These are phyloP conservation scores for Wickerhamomyces bovis DNA, from an alignment of 805 yeast species.

Conservation along the genomic window DNA sequence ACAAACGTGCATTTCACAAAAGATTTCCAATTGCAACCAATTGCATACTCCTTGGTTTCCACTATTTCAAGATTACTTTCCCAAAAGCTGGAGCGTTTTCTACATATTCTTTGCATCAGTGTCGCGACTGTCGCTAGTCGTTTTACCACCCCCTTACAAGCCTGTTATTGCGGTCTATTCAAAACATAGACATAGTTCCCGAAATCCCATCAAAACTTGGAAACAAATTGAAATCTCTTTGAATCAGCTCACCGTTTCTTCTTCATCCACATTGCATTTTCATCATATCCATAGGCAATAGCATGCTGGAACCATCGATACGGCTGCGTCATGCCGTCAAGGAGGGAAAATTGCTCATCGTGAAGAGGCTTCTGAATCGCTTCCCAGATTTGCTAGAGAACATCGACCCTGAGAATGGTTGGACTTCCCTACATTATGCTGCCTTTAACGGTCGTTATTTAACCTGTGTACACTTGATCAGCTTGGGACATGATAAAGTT, in stretches of 20 bases:
- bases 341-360: constrained; percentile 57
- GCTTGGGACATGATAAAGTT: constrained; percentile 47
- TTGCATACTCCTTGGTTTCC: neutral
- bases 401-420: constrained; percentile 65
- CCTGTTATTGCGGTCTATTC: neutral
- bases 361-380: constrained; percentile 56
- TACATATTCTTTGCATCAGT: neutral
- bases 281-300: neutral
- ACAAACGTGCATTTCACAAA: neutral
- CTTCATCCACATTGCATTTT: neutral
- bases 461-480: constrained; percentile 53
- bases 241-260: no score
- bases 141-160: neutral
- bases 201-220: neutral
- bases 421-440: constrained; percentile 82
- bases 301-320: constrained; percentile 54
- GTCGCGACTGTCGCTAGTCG: neutral
- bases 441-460: constrained; percentile 67
- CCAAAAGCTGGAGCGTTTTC: no score
- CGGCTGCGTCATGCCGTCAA: constrained; percentile 66
- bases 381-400: constrained; percentile 67
- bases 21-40: neutral
- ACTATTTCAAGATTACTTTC: no score
- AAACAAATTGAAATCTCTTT: no score
- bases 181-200: neutral